phyloP scores from a whole-genome alignment of 352 stramenopile species.

The Phytophthora constricta region DNA sequence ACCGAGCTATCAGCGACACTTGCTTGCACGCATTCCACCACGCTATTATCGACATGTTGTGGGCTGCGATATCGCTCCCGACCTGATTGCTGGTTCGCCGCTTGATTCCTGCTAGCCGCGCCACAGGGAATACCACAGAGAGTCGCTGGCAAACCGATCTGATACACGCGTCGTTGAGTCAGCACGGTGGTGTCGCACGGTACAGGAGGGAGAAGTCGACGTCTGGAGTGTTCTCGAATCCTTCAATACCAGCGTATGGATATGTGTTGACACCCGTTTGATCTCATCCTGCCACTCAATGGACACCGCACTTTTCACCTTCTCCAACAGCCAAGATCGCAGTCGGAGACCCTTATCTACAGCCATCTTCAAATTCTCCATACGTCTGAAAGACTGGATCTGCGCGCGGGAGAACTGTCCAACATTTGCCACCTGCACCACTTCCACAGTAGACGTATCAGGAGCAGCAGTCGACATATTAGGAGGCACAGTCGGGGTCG shows the following conservation, averaged over 20 bases:
- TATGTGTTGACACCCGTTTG: not conserved
- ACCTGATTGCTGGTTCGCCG: too few species aligned
- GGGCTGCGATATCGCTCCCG: too few species aligned
- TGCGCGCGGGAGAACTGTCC: slow-evolving; percentile 6
- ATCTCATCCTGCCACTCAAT: not conserved
- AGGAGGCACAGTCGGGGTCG: too few species aligned
- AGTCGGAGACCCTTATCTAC: slow-evolving; percentile 1
- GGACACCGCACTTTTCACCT: not conserved
- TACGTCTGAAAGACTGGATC: slow-evolving; percentile 12
- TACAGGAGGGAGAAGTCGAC: too few species aligned
- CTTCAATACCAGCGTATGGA: not conserved
- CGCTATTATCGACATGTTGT: not conserved
- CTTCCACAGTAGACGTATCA: not conserved
- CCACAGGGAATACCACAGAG: too few species aligned
- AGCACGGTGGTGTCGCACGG: too few species aligned
- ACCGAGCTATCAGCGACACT: not conserved
- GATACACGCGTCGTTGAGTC: too few species aligned
- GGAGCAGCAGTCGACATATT: not conserved
- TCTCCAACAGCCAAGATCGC: slow-evolving; percentile 2
- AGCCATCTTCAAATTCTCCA: not conserved
- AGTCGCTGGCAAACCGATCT: too few species aligned
- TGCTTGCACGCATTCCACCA: too few species aligned
- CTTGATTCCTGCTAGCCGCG: too few species aligned
- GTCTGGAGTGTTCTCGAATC: too few species aligned
- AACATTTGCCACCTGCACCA: slow-evolving; percentile 6